Evolutionary conservation across 345 rosid genomes (phyloP), one percentile per base, ranked within the genome.

Genomic region (Linum lewisii): DNA sequence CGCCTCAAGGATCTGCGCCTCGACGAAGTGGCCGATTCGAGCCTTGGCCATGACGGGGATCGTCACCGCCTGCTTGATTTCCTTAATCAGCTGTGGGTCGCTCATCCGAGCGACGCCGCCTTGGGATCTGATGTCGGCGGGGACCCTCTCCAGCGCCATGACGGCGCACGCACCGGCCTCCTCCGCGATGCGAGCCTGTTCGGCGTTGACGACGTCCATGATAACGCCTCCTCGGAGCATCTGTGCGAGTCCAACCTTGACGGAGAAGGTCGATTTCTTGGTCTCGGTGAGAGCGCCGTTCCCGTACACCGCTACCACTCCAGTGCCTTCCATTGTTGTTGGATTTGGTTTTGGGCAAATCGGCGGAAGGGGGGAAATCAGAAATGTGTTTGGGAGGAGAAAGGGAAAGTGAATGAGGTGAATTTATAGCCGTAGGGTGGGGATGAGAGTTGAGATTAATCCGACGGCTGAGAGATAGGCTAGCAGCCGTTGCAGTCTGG

Each of bases 21-120:
- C 56, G 24, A 52, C 56, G 56, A 52, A 52, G 24, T 52, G 56
- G 15, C 56, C 56, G 56, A 52, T 52, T 4, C 56, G 56, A 5
- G 56, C 56, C 56, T 52, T 52, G 56, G 56, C 56, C 56, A 52
- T 52, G 22, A 52, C 56, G 3, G 56, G 56, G 56, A 52, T 52
- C 1, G 56, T 52, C 21, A 52, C 56, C 10, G 56, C 56, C 24
- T 52, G 23, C 24, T 52, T 52, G 24, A 52, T 52, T 24, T 52
- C 56, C 56, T 52, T 52, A 3, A 52, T 52, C 7, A 52, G 56
- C 56, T 52, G 56, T 4, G 56, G 56, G 56, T 52, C 56, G 24
- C 24, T 20, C 56, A 52, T 52, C 24, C 56, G 8, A 4, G 56
- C 56, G 56, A 52, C 56, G 56, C 56, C 56, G 24, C 56, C 56